phyloP scores from a whole-genome alignment of 2,329 filamentous ascomycete genomes.

The Acrocalymma vagum region DNA sequence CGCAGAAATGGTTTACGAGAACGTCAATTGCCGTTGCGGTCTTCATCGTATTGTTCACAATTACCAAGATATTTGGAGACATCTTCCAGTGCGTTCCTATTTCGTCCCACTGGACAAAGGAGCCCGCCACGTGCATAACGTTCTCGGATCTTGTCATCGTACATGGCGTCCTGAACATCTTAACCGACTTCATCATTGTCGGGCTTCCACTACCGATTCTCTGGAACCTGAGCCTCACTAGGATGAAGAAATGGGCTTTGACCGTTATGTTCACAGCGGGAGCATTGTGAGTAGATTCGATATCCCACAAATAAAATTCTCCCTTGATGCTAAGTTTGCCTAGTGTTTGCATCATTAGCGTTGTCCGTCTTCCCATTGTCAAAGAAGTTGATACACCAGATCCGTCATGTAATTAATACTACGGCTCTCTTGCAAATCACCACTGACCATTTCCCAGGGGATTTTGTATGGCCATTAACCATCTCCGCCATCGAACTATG shows the following conservation, averaged over 20 bases:
- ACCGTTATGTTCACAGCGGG: slow-evolving; percentile 6
- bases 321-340: too few species aligned
- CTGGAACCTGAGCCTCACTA: slow-evolving; percentile 6
- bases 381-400: too few species aligned
- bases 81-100: slow-evolving; percentile 10
- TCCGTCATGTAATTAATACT: too few species aligned
- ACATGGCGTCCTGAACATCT: slow-evolving; percentile 4
- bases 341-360: too few species aligned
- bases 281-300: slow-evolving; percentile 3
- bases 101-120: slow-evolving; percentile 4
- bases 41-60: slow-evolving; percentile 5
- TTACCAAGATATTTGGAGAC: slow-evolving; percentile 1
- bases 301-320: too few species aligned
- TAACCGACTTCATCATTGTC: slow-evolving; percentile 9
- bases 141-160: slow-evolving; percentile 4
- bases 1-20: background rate
- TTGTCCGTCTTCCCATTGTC: too few species aligned
- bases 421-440: too few species aligned
- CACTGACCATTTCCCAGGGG: too few species aligned
- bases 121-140: slow-evolving; percentile 5
- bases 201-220: slow-evolving; percentile 6
- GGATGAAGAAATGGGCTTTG: slow-evolving; percentile 5
- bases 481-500: slow-evolving; percentile 20
- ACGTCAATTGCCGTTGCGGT: background rate
- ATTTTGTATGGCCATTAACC: too few species aligned